Base-by-base conservation (phyloP, 1,284 basidiomycete genomes). In the Cryptococcus sp. region DNA sequence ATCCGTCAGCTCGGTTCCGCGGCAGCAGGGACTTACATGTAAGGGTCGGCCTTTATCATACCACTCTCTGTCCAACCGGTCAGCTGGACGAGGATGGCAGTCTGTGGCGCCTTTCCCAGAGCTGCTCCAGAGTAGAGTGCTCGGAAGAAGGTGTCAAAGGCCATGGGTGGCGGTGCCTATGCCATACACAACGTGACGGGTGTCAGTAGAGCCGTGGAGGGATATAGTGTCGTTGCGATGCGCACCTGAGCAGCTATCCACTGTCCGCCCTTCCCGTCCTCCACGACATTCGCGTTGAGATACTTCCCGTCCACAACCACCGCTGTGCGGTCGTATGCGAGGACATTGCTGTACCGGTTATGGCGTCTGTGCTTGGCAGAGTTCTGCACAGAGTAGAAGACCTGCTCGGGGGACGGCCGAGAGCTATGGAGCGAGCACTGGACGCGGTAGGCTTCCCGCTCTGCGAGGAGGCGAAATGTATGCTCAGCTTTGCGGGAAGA, bases 181-280 rank as follows among this genome's bases (percentile, higher is more conserved):
- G 6, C 2, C 20, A 12, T 16, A 13, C n/a, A 36, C 33, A 33
- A 33, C 28, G 28, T 9, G 28, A 33, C 28, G 28, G 9, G 28
- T 33, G 28, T 33, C 28, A 33, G 9, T 9, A 9, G 28, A 5
- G 28, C 9, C 28, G 28, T 33, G 28, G n/a, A 48, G 8, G 21
- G 16, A 18, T 18, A 15, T 8, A 28, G 24, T 21, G 16, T n/a
- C 28, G 45, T 47, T 28, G 3, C 12, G 8, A 20, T 6, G 56
- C 73, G 60, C 51, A 75, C 73, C 63, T 76, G 74, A 33, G 69
- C 62, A 9, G 72, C 72, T 16, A 76, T 65, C 72, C 72, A 76
- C 69, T 64, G 66, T 16, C 57, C 52, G 13, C 65, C 66, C 8
- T 53, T 55, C 13, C 52, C 53, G 54, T 70, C 69, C 15, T 42